Base-by-base conservation (phyloP, 495 filamentous ascomycete genomes). In the Sporormia fimetaria region DNA sequence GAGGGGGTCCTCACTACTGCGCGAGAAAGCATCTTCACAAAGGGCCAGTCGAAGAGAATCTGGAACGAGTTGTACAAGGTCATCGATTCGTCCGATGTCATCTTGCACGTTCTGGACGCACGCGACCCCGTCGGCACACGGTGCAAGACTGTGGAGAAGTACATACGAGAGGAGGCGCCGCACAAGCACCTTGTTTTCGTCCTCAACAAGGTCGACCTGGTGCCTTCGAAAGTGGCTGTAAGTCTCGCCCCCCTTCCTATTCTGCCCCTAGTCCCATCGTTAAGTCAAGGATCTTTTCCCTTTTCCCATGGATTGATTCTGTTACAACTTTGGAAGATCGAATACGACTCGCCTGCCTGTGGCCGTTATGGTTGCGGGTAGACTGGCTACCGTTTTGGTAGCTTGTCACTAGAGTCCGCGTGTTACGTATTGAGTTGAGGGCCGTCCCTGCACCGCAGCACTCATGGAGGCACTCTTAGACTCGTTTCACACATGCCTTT, bases 291-390 rank as follows among this genome's bases (percentile, higher is more conserved):
- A 77, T 72, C 71, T 76, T 81, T 73, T 69, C n/a, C n/a, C 72
- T 61, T 40, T 59, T 53, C 55, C 74, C 55, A 73, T 92, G 83
- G 80, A 75, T 73, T 71, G 68, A 56, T 64, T 82, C 88, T 87
- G 90, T 98, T 98, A 98, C 84, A 81, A 76, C 82, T 73, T 81
- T 95, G 92, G 88, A 78, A 98, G 71, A 98, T 76, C 59, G 66
- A 79, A 33, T 67, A 73, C 69, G 68, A 62, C 74, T 79, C 80
- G 77, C 71, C 73, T 66, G 71, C 72, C 75, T 67, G 26, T 40
- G 40, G 43, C 56, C 45, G 65, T 58, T 45, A 61, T 72, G 70
- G 61, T 71, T 66, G 58, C 69, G 69, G 69, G 74, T 68, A 71
- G 80, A 82, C 76, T 62, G 61, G 58, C 61, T 71, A 68, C 80